Evolutionary conservation across 331 rosid species (phyloP).

Genomic region (Quercus lobata): DNA sequence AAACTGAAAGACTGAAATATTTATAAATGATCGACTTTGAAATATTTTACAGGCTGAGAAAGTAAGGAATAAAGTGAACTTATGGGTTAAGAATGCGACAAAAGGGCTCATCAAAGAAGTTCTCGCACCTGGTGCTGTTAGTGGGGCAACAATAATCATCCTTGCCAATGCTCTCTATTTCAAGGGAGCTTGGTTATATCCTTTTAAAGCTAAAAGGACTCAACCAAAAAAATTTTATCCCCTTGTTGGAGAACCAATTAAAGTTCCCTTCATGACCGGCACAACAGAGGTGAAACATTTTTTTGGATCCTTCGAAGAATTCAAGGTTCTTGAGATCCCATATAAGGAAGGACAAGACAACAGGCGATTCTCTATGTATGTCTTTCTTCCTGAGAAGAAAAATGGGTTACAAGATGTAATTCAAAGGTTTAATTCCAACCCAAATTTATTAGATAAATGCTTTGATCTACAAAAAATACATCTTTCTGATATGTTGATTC

Average conservation of each 20-base stretch:
- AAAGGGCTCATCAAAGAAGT: conserved; percentile 5
- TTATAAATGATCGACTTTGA: background rate
- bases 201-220: conserved; percentile 1
- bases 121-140: background rate
- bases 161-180: conserved; percentile 28
- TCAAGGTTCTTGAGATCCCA: conserved; percentile 11
- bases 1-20: too few species aligned
- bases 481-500: conserved; percentile 20
- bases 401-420: conserved; percentile 13
- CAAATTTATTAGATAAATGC: background rate
- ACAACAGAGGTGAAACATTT: background rate
- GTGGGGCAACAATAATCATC: background rate
- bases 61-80: background rate
- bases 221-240: background rate
- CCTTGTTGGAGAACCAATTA: background rate
- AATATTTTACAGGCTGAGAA: background rate
- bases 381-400: background rate
- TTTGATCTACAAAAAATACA: background rate
- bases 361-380: too few species aligned
- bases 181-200: conserved; percentile 11
- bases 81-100: conserved; percentile 9
- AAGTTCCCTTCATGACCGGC: conserved; percentile 15
- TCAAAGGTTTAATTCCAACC: conserved; percentile 1
- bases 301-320: background rate
- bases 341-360: background rate